Conservation (phyloP, 1,284 basidiomycete genomes). For the Ustilago esculenta region DNA sequence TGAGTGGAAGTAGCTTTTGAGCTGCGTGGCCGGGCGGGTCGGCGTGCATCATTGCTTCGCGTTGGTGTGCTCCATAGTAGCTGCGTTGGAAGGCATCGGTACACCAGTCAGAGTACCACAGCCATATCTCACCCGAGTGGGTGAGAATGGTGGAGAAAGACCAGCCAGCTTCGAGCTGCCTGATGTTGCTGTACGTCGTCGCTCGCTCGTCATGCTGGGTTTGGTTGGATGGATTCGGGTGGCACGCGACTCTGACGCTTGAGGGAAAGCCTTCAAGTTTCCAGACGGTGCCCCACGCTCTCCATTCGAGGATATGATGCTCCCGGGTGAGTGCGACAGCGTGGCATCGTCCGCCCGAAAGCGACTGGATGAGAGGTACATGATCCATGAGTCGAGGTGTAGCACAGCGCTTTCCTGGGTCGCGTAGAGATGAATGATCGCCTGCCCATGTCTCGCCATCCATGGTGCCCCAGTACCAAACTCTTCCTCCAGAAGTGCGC, state of each 20-base stretch:
- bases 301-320: conserved; percentile 44
- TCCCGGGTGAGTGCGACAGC: conserved; percentile 71
- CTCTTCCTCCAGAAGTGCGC: conserved; percentile 31
- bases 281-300: conserved; percentile 32
- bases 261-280: conserved; percentile 15
- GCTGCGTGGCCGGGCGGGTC: conserved; percentile 10
- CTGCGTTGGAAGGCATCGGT: neutral
- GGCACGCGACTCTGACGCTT: neutral
- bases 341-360: conserved; percentile 76
- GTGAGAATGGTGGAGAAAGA: conserved; percentile 37
- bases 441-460: conserved; percentile 17
- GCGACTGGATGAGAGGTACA: conserved; percentile 25
- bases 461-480: conserved; percentile 48
- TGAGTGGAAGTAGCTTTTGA: conserved; percentile 13
- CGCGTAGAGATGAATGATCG: neutral
- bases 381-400: conserved; percentile 12
- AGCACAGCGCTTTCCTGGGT: neutral
- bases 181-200: conserved; percentile 9
- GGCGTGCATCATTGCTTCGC: neutral
- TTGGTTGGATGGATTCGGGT: neutral
- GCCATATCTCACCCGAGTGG: conserved; percentile 9
- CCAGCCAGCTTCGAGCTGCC: conserved; percentile 56
- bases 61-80: conserved; percentile 8
- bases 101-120: conserved; percentile 28
- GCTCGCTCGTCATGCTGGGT: neutral